Evolutionary conservation across 1,139 yeast genomes (phyloP).

Genomic region (Geotrichum candidum): DNA sequence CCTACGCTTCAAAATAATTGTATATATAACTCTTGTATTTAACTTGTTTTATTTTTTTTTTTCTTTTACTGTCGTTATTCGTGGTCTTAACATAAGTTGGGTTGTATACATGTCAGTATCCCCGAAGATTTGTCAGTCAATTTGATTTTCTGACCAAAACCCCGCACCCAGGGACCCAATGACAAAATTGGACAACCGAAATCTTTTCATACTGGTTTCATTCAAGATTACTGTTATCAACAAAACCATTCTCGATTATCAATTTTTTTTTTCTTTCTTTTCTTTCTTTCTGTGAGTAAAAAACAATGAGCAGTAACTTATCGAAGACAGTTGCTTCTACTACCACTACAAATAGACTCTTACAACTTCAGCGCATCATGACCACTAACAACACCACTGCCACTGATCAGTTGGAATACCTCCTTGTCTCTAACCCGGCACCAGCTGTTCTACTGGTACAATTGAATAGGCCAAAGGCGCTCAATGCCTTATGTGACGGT

Average conservation of each 20-base stretch:
- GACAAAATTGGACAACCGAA: too few species aligned
- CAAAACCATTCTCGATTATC: too few species aligned
- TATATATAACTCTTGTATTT: neutral
- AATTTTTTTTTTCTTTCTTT: neutral
- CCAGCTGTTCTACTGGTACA: conserved; percentile 46
- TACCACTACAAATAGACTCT: neutral
- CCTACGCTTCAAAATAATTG: neutral
- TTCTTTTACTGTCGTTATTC: neutral
- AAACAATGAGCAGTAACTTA: neutral
- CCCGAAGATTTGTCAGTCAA: too few species aligned
- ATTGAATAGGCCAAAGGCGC: conserved; percentile 57
- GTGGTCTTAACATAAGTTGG: neutral
- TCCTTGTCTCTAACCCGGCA: conserved; percentile 39
- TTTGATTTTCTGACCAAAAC: too few species aligned
- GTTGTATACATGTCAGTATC: too few species aligned
- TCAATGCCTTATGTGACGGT: conserved; percentile 56
- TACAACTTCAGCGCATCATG: neutral
- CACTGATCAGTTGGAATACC: conserved; percentile 35
- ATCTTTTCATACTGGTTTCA: too few species aligned
- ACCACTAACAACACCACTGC: conserved; percentile 21
- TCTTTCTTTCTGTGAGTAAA: neutral
- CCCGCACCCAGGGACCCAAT: too few species aligned
- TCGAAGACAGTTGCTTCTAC: neutral
- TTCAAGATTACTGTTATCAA: too few species aligned
- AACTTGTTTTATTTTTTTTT: neutral